Base-by-base conservation (phyloP, 495 filamentous ascomycete genomes). In the Clavariopsis aquatica region DNA sequence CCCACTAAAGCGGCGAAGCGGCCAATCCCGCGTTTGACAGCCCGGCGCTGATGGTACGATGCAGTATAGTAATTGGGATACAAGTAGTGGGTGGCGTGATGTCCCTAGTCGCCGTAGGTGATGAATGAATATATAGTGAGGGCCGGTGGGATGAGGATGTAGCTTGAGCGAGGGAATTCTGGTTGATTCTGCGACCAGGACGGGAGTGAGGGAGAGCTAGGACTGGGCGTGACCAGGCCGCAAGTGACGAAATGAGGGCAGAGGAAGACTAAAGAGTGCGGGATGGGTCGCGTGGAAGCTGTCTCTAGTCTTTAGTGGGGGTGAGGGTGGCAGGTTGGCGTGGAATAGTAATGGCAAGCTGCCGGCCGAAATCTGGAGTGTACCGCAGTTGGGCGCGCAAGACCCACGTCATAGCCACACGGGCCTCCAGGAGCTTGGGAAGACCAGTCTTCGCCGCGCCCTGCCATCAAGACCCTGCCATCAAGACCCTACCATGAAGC, bases 71-170 rank as follows among this genome's bases (percentile, higher is more conserved):
- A 17, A 43, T 43, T 17, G n/a, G n/a, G 38, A 43, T 17, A 43
- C 8, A 43, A 43, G 15, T 6, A 43, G 38, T 3, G 2, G 38
- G 15, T 43, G 38, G 6, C 6, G 15, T 43, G 15, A n/a, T 43
- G 38, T 43, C 38, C 15, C 38, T 17, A 3, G 38, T 8, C 15
- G 49, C n/a, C 17, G 26, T 12, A 45, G 24, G 63, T 66, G 55
- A 60, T 47, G 63, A 49, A 36, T 55, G 34, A 15, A 66, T 57
- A 52, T 62, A 41, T 20, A 24, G 17, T 23, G 52, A 56, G 9
- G 52, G 31, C 3, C 22, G 12, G 23, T 15, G 17, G 49, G 23
- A 22, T 19, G 5, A 8, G 38, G 53, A 19, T 46, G 28, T 28
- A 23, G 19, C 34, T 23, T 24, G 17, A 53, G 23, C 51, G 52